Percentiles rank a stretch among this genome's conserved stretches.
Evolutionary conservation across 441 rosid genomes (phyloP).

Genomic region (Macaranga tanarius): DNA sequence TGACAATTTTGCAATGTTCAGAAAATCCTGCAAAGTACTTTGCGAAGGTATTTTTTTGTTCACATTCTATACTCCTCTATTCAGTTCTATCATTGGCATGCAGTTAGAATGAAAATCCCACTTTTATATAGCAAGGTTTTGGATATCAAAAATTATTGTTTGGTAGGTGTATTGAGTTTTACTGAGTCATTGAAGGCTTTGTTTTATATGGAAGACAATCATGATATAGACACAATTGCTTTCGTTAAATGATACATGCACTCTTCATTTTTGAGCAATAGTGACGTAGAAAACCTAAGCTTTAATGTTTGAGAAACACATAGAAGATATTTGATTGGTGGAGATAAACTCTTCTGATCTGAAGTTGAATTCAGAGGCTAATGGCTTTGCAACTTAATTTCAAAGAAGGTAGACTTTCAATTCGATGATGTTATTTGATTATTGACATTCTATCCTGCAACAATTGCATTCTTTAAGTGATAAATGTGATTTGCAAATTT

Average conservation of each 20-base stretch:
- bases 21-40: constrained; percentile 56
- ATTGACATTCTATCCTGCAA: too few species aligned
- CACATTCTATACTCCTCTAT: neutral
- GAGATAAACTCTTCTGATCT: too few species aligned
- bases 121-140: neutral
- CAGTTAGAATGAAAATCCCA: neutral
- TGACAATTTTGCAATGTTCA: constrained; percentile 49
- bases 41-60: constrained; percentile 46
- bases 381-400: neutral
- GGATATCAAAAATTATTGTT: neutral
- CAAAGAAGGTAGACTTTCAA: neutral
- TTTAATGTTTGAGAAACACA: too few species aligned
- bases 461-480: too few species aligned
- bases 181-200: neutral
- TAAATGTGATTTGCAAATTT: too few species aligned
- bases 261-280: neutral
- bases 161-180: neutral
- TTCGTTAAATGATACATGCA: too few species aligned
- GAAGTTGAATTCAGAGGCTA: neutral
- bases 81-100: neutral
- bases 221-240: neutral
- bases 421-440: too few species aligned
- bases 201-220: neutral
- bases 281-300: neutral
- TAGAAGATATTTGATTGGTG: too few species aligned